Evolutionary conservation across 192 early-diverging fungal genomes (phyloP), one percentile per base, ranked within the genome.

Genomic region (Lobosporangium transversale): DNA sequence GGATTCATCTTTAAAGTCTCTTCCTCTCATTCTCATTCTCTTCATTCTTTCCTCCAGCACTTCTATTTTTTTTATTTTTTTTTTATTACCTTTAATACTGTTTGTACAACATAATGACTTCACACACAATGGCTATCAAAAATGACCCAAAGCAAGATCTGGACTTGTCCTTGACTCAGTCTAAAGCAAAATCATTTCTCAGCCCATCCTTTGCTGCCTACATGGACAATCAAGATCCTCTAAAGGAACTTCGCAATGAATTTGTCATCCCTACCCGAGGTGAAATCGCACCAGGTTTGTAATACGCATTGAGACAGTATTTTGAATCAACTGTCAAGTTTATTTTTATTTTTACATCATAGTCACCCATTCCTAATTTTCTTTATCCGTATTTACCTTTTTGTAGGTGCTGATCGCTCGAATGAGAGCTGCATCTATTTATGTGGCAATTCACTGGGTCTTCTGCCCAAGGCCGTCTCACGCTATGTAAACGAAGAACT

Each of bases 361-460:
- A n/a, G n/a, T 29, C 4, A n/a, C 49, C 29, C 21, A 29, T 33
- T 53, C 33, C 5, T 1, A 18, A n/a, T 37, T 10, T 26, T 53
- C 18, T 40, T 40, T 14, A 10, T 40, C 8, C 37, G 8, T 40
- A 36, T 42, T 31, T 48, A 36, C 36, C 30, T 30, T 15, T 1
- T 14, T 53, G 5, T 43, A 78, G 61, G 43, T 15, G 60, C 64
- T 14, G 44, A 53, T 11, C 62, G 48, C 15, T 62, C 78, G 12
- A 69, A 85, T 26, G 79, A 81, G 18, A 44, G 68, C 21, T 88
- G 83, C 47, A 81, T 90, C 14, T 99, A 99, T 78, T 82, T 99
- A 50, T 94, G 94, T 78, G 97, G 97, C 24, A 98, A 99, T 83
- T 97, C 95, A 9, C 86, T 99, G 14, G 96, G 97, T 5, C 83